These are phyloP conservation scores for Epichloe amarillans DNA, from an alignment of 2,329 filamentous ascomycete genomes.

Conservation along the genomic window DNA sequence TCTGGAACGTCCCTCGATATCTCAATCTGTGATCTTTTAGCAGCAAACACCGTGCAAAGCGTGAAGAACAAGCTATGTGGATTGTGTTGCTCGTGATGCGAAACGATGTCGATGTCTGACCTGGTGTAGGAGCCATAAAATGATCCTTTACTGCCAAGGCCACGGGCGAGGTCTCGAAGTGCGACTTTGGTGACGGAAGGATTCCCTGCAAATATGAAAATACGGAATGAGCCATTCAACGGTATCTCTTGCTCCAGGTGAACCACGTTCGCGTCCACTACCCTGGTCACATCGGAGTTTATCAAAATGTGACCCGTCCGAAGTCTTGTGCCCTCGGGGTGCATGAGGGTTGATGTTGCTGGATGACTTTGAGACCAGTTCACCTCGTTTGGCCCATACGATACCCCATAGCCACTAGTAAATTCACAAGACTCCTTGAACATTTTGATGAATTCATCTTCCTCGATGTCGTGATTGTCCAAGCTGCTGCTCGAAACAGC, in stretches of 20 bases:
- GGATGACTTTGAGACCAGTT: conserved; percentile 71
- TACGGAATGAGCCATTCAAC: conserved; percentile 73
- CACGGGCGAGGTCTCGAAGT: conserved; percentile 53
- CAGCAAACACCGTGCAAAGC: conserved; percentile 61
- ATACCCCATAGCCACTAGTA: conserved; percentile 82
- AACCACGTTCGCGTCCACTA: conserved; percentile 79
- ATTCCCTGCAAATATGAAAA: conserved; percentile 74
- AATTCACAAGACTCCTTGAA: conserved; percentile 91
- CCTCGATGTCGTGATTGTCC: conserved; percentile 17
- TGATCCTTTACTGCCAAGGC: conserved; percentile 50
- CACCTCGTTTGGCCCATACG: conserved; percentile 67
- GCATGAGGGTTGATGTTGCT: conserved; percentile 56
- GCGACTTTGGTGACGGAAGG: conserved; percentile 46
- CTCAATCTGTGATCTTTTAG: conserved; percentile 54
- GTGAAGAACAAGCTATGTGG: conserved; percentile 77
- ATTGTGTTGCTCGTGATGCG: conserved; percentile 70
- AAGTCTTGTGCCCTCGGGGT: conserved; percentile 51
- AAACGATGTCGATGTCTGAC: conserved; percentile 46
- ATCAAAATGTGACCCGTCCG: conserved; percentile 63
- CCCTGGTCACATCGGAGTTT: conserved; percentile 70
- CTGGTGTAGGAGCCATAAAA: conserved; percentile 60
- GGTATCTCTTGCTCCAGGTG: conserved; percentile 85
- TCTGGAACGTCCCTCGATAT: conserved; percentile 58
- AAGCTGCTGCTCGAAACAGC: conserved; percentile 38
- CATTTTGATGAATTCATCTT: conserved; percentile 72